A percentile compares a stretch with the other conserved stretches of the same genome.
Conservation (phyloP, 2,329 filamentous ascomycete genomes). For the Botrytis elliptica region DNA sequence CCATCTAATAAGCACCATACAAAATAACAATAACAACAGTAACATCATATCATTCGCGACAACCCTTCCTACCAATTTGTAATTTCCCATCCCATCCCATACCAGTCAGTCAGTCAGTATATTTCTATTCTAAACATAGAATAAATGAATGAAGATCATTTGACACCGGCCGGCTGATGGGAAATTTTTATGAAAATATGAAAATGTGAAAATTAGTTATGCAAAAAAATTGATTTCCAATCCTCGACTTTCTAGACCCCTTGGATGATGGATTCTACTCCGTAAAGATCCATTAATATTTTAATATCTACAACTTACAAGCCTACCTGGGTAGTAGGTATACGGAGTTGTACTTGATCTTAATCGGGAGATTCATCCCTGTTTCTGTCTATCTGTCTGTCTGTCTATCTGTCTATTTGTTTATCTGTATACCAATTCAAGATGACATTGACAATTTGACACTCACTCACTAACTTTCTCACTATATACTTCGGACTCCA, state of each 20-base stretch:
- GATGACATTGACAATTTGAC: background rate
- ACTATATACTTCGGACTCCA: background rate
- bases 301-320: too few relatives aligned
- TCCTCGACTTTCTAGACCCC: background rate
- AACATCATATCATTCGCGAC: background rate
- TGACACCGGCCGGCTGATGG: background rate
- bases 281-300: background rate
- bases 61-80: background rate
- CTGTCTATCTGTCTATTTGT: too few relatives aligned
- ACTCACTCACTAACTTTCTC: background rate
- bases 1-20: background rate
- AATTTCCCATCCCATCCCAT: background rate
- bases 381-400: background rate
- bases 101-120: too few relatives aligned
- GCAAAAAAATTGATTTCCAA: background rate
- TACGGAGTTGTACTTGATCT: background rate
- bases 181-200: background rate
- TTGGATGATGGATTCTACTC: background rate
- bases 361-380: background rate
- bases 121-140: background rate
- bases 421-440: background rate
- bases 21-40: background rate
- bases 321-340: too few relatives aligned
- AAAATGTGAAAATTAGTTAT: background rate
- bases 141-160: background rate